These are phyloP conservation scores for Ormosia emarginata DNA, from an alignment of 306 rosid species.

Conservation along the genomic window DNA sequence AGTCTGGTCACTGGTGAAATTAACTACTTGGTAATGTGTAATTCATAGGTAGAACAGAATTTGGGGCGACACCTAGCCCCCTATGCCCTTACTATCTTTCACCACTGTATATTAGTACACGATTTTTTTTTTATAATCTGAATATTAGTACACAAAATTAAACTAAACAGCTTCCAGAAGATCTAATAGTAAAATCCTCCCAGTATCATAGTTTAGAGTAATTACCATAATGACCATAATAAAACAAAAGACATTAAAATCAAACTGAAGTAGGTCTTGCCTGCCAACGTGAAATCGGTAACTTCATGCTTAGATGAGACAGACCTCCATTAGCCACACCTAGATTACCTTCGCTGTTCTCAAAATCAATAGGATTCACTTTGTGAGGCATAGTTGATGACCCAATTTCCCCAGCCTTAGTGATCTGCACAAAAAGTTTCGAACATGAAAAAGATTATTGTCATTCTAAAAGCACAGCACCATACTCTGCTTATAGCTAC, in stretches of 20 bases:
- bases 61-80: neutral
- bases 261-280: constrained; percentile 34
- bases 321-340: constrained; percentile 75
- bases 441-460: neutral
- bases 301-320: constrained; percentile 74
- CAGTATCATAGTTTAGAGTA: constrained; percentile 3
- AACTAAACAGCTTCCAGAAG: neutral
- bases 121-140: neutral
- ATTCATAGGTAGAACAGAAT: neutral
- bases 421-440: constrained; percentile 26
- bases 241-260: neutral
- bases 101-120: neutral
- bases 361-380: constrained; percentile 97
- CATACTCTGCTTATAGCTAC: neutral
- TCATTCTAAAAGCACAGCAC: neutral
- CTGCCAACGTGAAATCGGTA: constrained; percentile 92
- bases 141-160: neutral
- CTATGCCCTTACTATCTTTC: neutral
- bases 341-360: constrained; percentile 91
- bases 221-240: neutral
- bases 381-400: constrained; percentile 97
- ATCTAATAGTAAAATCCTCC: neutral
- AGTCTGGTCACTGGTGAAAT: no score
- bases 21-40: neutral
- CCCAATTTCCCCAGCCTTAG: constrained; percentile 81